Evolutionary conservation across 345 rosid species (phyloP).

Genomic region (Eucalyptus sideroxylon): DNA sequence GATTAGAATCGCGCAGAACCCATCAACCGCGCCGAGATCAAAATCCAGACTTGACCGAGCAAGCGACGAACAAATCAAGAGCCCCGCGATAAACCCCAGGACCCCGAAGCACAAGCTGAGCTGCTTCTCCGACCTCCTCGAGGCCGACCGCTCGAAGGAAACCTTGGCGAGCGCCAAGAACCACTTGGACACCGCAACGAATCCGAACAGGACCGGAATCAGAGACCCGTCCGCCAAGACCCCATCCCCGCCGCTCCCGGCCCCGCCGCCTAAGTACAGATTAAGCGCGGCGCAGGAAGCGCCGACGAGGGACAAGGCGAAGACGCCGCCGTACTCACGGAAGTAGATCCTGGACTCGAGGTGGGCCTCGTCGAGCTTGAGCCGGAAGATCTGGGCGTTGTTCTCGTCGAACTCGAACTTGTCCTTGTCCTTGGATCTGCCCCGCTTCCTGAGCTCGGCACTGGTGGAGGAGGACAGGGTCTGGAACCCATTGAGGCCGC

Average conservation of each 20-base stretch:
- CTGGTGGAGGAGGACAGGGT: slow-evolving; percentile 17
- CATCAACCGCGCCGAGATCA: slow-evolving; percentile 44
- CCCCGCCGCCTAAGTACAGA: slow-evolving; percentile 9
- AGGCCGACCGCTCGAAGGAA: slow-evolving; percentile 76
- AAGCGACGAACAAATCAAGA: slow-evolving; percentile 33
- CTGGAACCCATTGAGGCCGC: slow-evolving; percentile 9
- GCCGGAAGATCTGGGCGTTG: slow-evolving; percentile 89
- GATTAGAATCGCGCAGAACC: slow-evolving; percentile 27
- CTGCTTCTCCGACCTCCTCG: slow-evolving; percentile 72
- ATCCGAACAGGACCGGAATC: slow-evolving; percentile 43
- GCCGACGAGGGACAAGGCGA: slow-evolving; percentile 26
- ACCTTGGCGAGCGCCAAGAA: slow-evolving; percentile 31
- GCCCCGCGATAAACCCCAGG: slow-evolving; percentile 50
- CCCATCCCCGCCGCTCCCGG: slow-evolving; percentile 12
- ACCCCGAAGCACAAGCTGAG: slow-evolving; percentile 39
- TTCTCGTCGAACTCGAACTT: slow-evolving; percentile 77
- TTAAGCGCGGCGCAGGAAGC: slow-evolving; percentile 40
- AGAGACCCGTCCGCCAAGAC: slow-evolving; percentile 42
- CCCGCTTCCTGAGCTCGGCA: slow-evolving; percentile 30
- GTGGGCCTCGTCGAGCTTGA: slow-evolving; percentile 74
- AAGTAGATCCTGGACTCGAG: slow-evolving; percentile 62
- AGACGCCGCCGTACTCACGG: slow-evolving; percentile 38
- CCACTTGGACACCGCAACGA: slow-evolving; percentile 31
- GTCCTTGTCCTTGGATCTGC: slow-evolving; percentile 64
- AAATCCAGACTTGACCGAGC: slow-evolving; percentile 41